Base-by-base conservation (phyloP, 768 basidiomycete species). In the Termitomyces sp. region DNA sequence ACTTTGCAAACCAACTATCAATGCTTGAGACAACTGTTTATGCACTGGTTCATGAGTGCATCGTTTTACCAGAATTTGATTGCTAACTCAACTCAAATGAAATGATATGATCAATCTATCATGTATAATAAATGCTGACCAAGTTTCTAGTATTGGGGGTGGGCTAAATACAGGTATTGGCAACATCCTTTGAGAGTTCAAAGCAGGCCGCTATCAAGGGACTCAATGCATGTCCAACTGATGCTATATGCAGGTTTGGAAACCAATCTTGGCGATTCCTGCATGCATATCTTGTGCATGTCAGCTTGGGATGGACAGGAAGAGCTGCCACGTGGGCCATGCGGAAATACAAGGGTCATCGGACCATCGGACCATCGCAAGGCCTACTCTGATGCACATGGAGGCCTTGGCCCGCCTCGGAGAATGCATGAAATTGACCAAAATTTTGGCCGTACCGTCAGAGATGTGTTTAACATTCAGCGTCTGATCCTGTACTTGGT, bases 11-110 rank as follows among this genome's bases (percentile, higher is more conserved):
- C 55, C 72, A 76, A 56, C n/a, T 41, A 5, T 74, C 73, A 12
- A 63, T 66, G 67, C 67, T 71, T 14, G 67, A 76, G 60, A 65
- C 55, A 8, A 37, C 66, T 12, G 73, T 74, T 55, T 59, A 58
- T 42, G 57, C 55, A 16, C 55, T 62, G 3, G 71, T 12, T 37
- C 74, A 77, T 62, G 51, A 66, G 28, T 72, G 69, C 53, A 67
- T 77, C 32, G 77, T 79, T 60, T 60, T 74, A 3, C 73, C 72
- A 1, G 78, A 79, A 61, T 78, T 76, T 61, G 75, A 79, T 51
- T 77, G 75, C 61, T 70, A 79, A 63, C 66, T 78, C 3, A 78
- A 79, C 62, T 72, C 73, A 16, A 79, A 79, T 64, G 75, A 78
- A 64, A 74, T 76, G 72, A 71, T 69, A 56, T n/a, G n/a, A 25